These are phyloP conservation scores for Dendryphion nanum DNA, from an alignment of 2,329 filamentous ascomycete genomes.

Conservation along the genomic window DNA sequence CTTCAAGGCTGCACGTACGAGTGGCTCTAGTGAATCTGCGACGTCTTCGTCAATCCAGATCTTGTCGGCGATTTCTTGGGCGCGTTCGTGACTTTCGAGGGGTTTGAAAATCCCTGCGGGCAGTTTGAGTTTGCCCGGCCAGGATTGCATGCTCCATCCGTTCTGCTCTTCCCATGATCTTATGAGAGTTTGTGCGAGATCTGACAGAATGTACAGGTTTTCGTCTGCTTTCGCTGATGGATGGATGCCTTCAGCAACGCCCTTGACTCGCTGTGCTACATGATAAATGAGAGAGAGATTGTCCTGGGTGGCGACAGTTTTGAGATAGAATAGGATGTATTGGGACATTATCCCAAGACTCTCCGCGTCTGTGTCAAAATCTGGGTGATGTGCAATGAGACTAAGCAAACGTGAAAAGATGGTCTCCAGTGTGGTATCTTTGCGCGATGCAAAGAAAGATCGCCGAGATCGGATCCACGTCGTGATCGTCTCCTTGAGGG, in stretches of 20 bases:
- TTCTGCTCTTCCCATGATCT: conserved; percentile 83
- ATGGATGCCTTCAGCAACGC: conserved; percentile 76
- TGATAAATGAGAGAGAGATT: conserved; percentile 89
- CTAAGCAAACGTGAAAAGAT: conserved; percentile 81
- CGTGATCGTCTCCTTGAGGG: conserved; percentile 70
- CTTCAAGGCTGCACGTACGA: conserved; percentile 70
- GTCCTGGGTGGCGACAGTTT: conserved; percentile 75
- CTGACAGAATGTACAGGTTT: conserved; percentile 80
- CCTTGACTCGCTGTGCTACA: conserved; percentile 89
- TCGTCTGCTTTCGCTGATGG: conserved; percentile 56
- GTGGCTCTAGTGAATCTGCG: conserved; percentile 72
- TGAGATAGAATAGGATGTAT: conserved; percentile 89
- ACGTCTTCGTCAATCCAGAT: conserved; percentile 74
- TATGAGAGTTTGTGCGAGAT: conserved; percentile 79
- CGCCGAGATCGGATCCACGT: conserved; percentile 88
- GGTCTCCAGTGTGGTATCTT: conserved; percentile 69
- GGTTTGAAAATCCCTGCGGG: conserved; percentile 75
- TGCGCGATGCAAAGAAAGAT: conserved; percentile 58
- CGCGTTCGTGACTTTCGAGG: conserved; percentile 72
- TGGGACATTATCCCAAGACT: conserved; percentile 78
- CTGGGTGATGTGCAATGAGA: conserved; percentile 88
- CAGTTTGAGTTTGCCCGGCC: conserved; percentile 75
- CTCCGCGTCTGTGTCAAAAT: conserved; percentile 64
- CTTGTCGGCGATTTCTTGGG: conserved; percentile 83
- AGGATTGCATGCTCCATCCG: conserved; percentile 82